A percentile compares a stretch with the other conserved stretches of the same genome.
Conservation (phyloP, 106 monocot genomes). For the Acorus gramineus region DNA sequence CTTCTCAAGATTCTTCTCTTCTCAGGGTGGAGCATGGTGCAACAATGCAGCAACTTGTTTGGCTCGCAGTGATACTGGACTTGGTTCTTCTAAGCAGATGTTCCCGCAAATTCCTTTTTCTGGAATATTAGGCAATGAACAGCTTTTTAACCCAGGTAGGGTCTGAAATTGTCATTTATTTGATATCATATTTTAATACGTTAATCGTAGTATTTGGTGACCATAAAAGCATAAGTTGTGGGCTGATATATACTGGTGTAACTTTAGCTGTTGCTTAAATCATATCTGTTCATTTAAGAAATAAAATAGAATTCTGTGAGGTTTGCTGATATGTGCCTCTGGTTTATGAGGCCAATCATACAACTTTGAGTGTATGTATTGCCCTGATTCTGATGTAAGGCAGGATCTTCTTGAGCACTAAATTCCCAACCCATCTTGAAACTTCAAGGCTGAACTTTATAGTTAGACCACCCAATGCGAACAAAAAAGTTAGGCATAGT, state of each 20-base stretch:
- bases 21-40: constrained; percentile 93
- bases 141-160: constrained; percentile 58
- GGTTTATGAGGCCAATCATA: not conserved
- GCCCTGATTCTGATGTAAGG: too few relatives aligned
- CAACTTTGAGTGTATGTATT: too few relatives aligned
- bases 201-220: too few relatives aligned
- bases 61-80: constrained; percentile 32
- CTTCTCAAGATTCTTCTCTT: not conserved
- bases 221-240: too few relatives aligned
- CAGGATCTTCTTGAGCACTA: too few relatives aligned
- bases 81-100: constrained; percentile 82
- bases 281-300: too few relatives aligned
- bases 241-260: too few relatives aligned
- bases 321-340: not conserved
- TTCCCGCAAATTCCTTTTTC: constrained; percentile 54
- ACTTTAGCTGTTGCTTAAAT: too few relatives aligned
- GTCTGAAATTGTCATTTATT: not conserved
- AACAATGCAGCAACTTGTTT: constrained; percentile 54
- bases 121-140: constrained; percentile 54
- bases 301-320: not conserved
- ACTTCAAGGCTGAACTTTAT: not conserved
- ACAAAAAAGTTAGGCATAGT: too few relatives aligned
- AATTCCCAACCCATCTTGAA: constrained; percentile 2
- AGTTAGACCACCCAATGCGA: too few relatives aligned
- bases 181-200: too few relatives aligned